phyloP scores from a whole-genome alignment of 2,329 filamentous ascomycete species.

The Diaporthe sp. region DNA sequence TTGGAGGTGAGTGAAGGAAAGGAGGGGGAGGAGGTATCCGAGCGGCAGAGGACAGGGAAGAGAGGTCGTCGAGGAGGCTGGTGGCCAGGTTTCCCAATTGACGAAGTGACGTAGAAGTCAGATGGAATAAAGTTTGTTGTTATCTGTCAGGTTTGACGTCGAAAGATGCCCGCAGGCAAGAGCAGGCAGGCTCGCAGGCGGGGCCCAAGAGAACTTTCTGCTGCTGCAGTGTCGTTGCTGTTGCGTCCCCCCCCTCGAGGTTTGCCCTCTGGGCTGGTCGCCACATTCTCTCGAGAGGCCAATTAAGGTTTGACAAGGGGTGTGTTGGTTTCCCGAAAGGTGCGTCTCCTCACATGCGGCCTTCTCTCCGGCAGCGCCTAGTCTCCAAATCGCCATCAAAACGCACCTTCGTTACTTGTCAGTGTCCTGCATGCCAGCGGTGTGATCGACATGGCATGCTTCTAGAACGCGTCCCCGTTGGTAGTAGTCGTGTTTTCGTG shows the following conservation, averaged over 20 bases:
- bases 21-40: conserved; percentile 14
- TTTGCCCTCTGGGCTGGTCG: conserved; percentile 8
- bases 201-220: conserved; percentile 9
- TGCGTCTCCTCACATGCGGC: conserved; percentile 25
- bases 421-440: conserved; percentile 30
- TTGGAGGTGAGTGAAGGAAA: conserved; percentile 23
- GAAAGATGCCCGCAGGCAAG: conserved; percentile 10
- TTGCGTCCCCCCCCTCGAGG: conserved; percentile 7
- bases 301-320: conserved; percentile 37
- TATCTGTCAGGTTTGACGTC: conserved; percentile 31
- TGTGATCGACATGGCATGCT: conserved; percentile 31
- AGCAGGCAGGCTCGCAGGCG: conserved; percentile 25
- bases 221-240: conserved; percentile 8
- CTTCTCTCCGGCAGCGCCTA: conserved; percentile 22
- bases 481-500: conserved; percentile 18
- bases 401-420: conserved; percentile 25
- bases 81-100: conserved; percentile 8
- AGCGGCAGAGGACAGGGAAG: conserved; percentile 33
- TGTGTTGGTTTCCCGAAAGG: conserved; percentile 21
- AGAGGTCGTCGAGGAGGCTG: conserved; percentile 29
- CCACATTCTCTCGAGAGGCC: conserved; percentile 23
- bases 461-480: conserved; percentile 22
- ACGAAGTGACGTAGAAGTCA: conserved; percentile 37
- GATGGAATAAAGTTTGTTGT: conserved; percentile 36
- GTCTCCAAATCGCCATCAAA: conserved; percentile 14